A percentile compares a stretch with the other conserved stretches of the same genome.
phyloP scores from a whole-genome alignment of 106 monocot genomes.

The Agapanthus africanus region DNA sequence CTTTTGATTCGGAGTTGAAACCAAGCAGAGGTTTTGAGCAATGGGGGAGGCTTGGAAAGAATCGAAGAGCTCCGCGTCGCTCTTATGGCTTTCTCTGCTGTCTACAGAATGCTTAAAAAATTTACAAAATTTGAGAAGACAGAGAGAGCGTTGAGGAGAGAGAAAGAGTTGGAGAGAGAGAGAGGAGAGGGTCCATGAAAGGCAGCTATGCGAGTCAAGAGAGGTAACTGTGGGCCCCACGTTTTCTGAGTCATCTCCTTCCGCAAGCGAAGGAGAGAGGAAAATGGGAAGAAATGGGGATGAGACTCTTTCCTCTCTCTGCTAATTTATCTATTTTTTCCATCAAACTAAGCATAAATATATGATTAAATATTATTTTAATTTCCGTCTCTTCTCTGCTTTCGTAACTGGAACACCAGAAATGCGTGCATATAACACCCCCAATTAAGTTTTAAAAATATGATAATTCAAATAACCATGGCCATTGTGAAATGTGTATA shows the following conservation, averaged over 20 bases:
- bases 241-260: slow-evolving; percentile 1
- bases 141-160: neutral
- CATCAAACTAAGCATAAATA: too few species aligned
- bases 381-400: too few species aligned
- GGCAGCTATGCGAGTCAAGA: slow-evolving; percentile 3
- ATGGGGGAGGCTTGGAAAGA: neutral
- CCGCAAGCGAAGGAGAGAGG: neutral
- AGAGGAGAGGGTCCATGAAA: neutral
- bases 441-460: too few species aligned
- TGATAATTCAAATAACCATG: too few species aligned
- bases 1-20: neutral
- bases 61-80: slow-evolving; percentile 2
- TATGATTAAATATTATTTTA: too few species aligned
- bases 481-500: too few species aligned
- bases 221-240: slow-evolving; percentile 5
- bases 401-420: too few species aligned
- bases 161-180: neutral
- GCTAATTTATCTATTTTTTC: too few species aligned
- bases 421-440: too few species aligned
- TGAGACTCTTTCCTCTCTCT: too few species aligned
- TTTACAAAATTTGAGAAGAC: neutral
- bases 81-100: neutral
- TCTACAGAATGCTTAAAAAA: too few species aligned
- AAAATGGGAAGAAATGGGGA: neutral
- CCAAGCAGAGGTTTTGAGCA: neutral